Conservation (phyloP, 139 green algal species). For the Picochlorum sp. region DNA sequence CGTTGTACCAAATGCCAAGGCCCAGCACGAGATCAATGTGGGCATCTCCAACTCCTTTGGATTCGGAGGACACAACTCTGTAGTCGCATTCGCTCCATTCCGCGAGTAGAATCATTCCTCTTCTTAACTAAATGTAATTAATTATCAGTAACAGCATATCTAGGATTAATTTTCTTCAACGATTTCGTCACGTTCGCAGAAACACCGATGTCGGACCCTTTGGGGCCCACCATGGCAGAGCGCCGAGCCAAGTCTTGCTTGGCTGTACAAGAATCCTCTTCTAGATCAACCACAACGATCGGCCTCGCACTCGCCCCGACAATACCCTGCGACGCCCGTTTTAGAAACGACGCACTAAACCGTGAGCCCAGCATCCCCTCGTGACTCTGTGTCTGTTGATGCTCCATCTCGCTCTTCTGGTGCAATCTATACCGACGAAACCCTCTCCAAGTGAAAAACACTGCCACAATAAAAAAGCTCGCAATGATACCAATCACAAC, state of each 20-base stretch:
- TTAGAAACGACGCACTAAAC: too few species aligned
- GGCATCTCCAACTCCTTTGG: slow-evolving; percentile 71
- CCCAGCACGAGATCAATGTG: slow-evolving; percentile 64
- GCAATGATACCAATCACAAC: background rate
- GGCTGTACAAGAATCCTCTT: too few species aligned
- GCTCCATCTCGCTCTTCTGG: background rate
- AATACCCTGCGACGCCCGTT: too few species aligned
- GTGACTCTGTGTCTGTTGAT: background rate
- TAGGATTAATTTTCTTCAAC: background rate
- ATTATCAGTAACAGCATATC: background rate
- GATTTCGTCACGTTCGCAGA: background rate
- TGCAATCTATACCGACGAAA: background rate
- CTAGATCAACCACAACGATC: too few species aligned
- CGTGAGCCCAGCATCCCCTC: too few species aligned
- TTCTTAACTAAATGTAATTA: background rate
- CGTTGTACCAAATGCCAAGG: slow-evolving; percentile 78
- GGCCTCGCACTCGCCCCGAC: too few species aligned
- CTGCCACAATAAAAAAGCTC: background rate
- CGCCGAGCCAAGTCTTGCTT: background rate
- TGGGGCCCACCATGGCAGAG: background rate
- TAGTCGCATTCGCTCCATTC: slow-evolving; percentile 64
- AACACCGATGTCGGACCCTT: background rate
- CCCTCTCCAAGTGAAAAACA: slow-evolving; percentile 3
- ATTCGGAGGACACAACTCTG: slow-evolving; percentile 97
- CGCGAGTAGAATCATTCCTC: background rate